phyloP scores from a whole-genome alignment of 2,329 filamentous ascomycete genomes.

The Fusarium sp. region DNA sequence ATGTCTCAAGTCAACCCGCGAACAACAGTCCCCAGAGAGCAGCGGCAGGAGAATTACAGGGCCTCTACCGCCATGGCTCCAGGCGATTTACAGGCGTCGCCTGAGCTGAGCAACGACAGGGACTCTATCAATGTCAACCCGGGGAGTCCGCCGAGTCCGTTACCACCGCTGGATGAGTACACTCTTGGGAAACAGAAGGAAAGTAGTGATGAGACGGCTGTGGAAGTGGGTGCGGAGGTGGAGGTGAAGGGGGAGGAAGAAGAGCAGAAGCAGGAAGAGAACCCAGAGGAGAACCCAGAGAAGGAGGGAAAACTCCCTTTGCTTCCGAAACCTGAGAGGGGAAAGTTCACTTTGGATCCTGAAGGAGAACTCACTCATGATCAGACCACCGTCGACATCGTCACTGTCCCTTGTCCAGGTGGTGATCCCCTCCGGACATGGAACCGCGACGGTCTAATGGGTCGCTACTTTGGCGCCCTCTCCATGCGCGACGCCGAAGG shows the following conservation, averaged over 20 bases:
- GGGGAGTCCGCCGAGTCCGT: conserved; percentile 41
- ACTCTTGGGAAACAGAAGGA: conserved; percentile 12
- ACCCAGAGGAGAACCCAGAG: conserved; percentile 7
- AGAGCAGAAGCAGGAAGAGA: conserved; percentile 6
- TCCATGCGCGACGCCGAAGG: conserved; percentile 54
- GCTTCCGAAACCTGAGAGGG: conserved; percentile 8
- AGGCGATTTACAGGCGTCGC: conserved; percentile 13
- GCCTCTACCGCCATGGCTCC: conserved; percentile 32
- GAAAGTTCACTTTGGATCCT: conserved; percentile 51
- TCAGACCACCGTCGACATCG: conserved; percentile 65
- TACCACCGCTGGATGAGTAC: conserved; percentile 33
- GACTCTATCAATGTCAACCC: conserved; percentile 46
- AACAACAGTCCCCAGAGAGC: conserved; percentile 10
- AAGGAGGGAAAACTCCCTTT: conserved; percentile 7
- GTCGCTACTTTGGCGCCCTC: conserved; percentile 59
- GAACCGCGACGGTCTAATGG: conserved; percentile 61
- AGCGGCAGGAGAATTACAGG: conserved; percentile 25
- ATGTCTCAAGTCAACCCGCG: conserved; percentile 34
- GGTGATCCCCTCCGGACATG: conserved; percentile 65
- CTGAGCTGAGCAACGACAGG: conserved; percentile 33
- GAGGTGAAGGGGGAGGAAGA: not conserved
- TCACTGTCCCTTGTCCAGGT: conserved; percentile 66
- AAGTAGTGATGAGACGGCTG: conserved; percentile 8
- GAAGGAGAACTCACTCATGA: conserved; percentile 56
- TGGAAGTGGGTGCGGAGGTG: not conserved